Evolutionary conservation across 2,329 filamentous ascomycete genomes (phyloP), one percentile per base, ranked within the genome.

Genomic region (Penicillium sp.): DNA sequence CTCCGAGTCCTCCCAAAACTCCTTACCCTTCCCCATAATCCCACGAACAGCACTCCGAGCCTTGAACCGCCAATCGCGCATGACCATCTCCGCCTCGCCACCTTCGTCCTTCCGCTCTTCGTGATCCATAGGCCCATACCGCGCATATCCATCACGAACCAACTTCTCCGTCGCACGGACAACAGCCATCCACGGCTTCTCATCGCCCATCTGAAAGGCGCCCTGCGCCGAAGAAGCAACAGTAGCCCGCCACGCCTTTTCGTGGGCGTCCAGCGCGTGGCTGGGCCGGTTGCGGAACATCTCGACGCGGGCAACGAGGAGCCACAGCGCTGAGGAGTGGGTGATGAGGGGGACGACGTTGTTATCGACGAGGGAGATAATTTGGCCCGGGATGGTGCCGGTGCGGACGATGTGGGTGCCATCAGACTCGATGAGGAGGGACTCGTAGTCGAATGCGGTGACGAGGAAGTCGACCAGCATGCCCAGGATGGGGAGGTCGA

Each of bases 11-110:
- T 96, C 92, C 92, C 93, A 97, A 12, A 76, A 84, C 69, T 91
- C 90, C 78, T 86, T 93, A 0, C 86, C 93, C 71, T 90, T 90
- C 0, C 92, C 90, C 82, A 96, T 84, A 6, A 98, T 88, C 54
- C 90, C 92, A 55, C 92, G 83, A 2, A 96, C 83, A 11, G 93
- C 93, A 73, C 87, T 96, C 68, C 91, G 83, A 0, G 91, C 91
- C 83, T 96, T 98, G 64, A 90, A 90, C 75, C 86, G 90, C 95
- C 95, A 99, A 69, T 88, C 88, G 59, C 84, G 84, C 2, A 91
- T 91, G 2, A 97, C 87, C 34, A 86, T 71, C 63, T 88, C 86
- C 0, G 82, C 81, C 28, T 76, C 79, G 72, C 67, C 74, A 74
- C 61, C 76, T 67, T 74, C 79, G 0, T 69, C 78, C 58, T 83